Base-by-base conservation (phyloP, 2,329 filamentous ascomycete genomes). In the Cladosporium sp. region DNA sequence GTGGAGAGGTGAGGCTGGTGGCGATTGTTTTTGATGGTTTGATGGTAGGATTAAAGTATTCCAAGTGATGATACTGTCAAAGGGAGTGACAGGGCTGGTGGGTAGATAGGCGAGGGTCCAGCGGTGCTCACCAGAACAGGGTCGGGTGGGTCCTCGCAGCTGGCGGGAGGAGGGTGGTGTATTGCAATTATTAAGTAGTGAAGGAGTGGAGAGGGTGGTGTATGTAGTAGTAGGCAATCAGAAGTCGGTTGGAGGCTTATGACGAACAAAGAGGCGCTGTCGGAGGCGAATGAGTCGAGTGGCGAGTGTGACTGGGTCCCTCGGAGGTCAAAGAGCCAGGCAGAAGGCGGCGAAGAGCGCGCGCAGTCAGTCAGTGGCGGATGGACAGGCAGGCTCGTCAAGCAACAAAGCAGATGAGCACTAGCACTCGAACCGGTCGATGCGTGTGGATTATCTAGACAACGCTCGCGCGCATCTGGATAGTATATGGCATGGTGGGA, bases 141-240 rank as follows among this genome's bases (percentile, higher is more conserved):
- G 28, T 64, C 62, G 54, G 43, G 54, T 64, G 62, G 62, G 62
- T 64, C 62, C 62, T 64, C 62, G 62, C 62, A 64, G 62, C 62
- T 59, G 62, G 62, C 25, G 32, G 60, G 49, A 26, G 59, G 32
- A 63, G 36, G 48, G 28, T 16, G n/a, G 43, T 28, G 43, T 16
- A 34, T 25, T 28, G 49, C 14, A 56, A 63, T 56, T 56, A 63
- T 63, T 56, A 53, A 32, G 51, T 16, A 36, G 23, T 8, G 21
- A 59, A 58, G 62, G 62, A 64, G 62, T 64, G 43, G 62, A 59
- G 54, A 49, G 54, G 39, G 54, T 57, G 32, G 26, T 64, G 53
- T 46, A 51, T 61, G 36, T 53, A 21, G 46, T n/a, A 46, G 14
- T 23, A 46, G 43, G 6, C n/a, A n/a, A 61, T 18, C 53, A 53